Evolutionary conservation across 1,139 yeast species (phyloP).

Genomic region (Protomyces pachydermus): DNA sequence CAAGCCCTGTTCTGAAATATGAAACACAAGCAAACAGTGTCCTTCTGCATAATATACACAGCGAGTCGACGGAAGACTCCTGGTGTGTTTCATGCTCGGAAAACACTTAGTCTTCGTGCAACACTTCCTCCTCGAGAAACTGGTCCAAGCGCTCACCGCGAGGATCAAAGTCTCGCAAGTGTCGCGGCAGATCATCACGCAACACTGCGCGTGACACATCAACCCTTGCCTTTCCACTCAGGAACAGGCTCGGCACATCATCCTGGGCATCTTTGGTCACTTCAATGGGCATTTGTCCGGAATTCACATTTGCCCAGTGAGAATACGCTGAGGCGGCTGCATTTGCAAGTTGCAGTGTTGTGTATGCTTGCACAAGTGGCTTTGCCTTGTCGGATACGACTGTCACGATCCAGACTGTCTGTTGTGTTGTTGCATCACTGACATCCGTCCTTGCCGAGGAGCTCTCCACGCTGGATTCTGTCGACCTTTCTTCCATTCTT

Average conservation of each 20-base stretch:
- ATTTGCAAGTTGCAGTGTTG: not conserved
- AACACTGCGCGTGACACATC: not conserved
- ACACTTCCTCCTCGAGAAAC: not conserved
- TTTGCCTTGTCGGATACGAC: not conserved
- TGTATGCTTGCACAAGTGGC: not conserved
- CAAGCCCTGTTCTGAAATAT: too few relatives aligned
- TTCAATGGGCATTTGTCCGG: not conserved
- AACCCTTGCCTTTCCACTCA: not conserved
- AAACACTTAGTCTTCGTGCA: not conserved
- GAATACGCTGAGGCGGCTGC: not conserved
- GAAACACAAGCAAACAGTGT: too few relatives aligned
- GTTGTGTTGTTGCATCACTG: not conserved
- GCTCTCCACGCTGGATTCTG: too few relatives aligned
- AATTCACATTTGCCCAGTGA: not conserved
- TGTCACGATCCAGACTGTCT: not conserved
- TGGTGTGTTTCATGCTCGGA: not conserved
- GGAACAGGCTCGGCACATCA: not conserved
- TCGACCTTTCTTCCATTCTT: too few relatives aligned
- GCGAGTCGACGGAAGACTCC: too few relatives aligned
- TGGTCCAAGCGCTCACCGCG: not conserved
- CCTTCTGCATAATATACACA: too few relatives aligned
- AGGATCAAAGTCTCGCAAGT: not conserved
- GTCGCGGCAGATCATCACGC: not conserved
- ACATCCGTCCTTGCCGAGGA: too few relatives aligned
- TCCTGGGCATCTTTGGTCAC: not conserved